Percentiles rank a stretch among this genome's conserved stretches.
phyloP scores from a whole-genome alignment of 2,329 filamentous ascomycete species.

The Colletotrichum limetticola region DNA sequence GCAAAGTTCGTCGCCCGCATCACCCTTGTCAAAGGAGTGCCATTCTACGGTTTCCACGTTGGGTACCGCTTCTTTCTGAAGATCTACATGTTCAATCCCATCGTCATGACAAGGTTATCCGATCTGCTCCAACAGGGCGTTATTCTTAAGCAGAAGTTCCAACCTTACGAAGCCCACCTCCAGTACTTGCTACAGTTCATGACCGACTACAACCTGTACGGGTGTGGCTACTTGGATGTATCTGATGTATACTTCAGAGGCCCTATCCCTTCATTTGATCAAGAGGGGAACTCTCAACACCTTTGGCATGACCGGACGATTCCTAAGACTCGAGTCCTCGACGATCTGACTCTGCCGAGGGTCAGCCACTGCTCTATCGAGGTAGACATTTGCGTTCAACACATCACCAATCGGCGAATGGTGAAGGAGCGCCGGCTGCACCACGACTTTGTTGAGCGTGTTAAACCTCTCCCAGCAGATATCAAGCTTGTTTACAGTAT shows the following conservation, averaged over 20 bases:
- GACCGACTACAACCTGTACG: conserved; percentile 97
- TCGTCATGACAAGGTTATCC: conserved; percentile 85
- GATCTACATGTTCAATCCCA: conserved; percentile 91
- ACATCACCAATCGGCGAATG: conserved; percentile 85
- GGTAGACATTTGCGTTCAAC: conserved; percentile 87
- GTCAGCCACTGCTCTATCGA: conserved; percentile 91
- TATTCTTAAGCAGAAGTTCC: conserved; percentile 84
- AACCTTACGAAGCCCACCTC: conserved; percentile 93
- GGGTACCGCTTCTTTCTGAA: conserved; percentile 93
- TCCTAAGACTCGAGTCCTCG: conserved; percentile 64
- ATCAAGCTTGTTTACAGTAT: conserved; percentile 93
- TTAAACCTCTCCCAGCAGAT: conserved; percentile 70
- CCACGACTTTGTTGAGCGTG: conserved; percentile 84
- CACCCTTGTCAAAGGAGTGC: conserved; percentile 89
- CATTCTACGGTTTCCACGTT: conserved; percentile 96
- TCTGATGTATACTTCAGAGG: conserved; percentile 77
- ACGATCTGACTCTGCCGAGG: conserved; percentile 74
- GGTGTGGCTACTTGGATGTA: conserved; percentile 86
- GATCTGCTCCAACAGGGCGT: conserved; percentile 90
- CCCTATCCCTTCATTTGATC: conserved; percentile 77
- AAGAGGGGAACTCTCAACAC: conserved; percentile 69
- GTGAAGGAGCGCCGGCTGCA: conserved; percentile 83
- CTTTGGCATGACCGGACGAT: conserved; percentile 86
- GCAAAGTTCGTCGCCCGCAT: conserved; percentile 87
- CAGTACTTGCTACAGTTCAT: conserved; percentile 97